Percentiles rank a stretch among this genome's conserved stretches.
These are phyloP conservation scores for Nicotiana sylvestris DNA, from an alignment of 257 asterid genomes.

Conservation along the genomic window DNA sequence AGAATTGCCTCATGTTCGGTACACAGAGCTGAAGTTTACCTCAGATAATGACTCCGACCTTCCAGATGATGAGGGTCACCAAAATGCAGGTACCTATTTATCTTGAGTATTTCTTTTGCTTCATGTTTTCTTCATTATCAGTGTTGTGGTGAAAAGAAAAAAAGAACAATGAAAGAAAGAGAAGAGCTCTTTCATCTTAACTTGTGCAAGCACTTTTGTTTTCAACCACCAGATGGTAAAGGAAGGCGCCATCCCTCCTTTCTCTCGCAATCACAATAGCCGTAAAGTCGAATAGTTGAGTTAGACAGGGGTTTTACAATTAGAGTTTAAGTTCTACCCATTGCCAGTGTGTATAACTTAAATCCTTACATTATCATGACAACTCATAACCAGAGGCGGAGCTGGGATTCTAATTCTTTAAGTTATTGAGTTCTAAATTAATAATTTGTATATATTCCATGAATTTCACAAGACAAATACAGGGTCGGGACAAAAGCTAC, in stretches of 20 bases:
- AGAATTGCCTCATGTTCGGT: constrained; percentile 49
- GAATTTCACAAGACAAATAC: no score
- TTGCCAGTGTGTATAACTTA: neutral
- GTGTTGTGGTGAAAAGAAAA: neutral
- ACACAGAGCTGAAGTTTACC: constrained; percentile 49
- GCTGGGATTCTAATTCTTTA: no score
- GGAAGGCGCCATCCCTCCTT: no score
- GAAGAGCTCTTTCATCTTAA: neutral
- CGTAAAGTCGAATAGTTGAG: no score
- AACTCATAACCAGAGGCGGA: no score
- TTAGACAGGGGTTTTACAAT: neutral
- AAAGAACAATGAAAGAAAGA: neutral
- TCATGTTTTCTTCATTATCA: neutral
- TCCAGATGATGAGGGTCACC: constrained; percentile 46
- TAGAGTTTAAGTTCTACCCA: neutral
- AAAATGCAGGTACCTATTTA: constrained; percentile 30
- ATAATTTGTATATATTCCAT: no score
- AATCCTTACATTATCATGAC: neutral
- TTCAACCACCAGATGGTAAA: no score
- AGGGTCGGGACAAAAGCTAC: no score
- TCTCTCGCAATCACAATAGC: no score
- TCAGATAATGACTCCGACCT: constrained; percentile 46
- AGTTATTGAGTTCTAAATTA: no score
- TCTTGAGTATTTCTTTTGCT: neutral
- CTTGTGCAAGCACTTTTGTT: neutral